Conservation (phyloP, 768 basidiomycete genomes). For the Psilocybe subaeruginosa region DNA sequence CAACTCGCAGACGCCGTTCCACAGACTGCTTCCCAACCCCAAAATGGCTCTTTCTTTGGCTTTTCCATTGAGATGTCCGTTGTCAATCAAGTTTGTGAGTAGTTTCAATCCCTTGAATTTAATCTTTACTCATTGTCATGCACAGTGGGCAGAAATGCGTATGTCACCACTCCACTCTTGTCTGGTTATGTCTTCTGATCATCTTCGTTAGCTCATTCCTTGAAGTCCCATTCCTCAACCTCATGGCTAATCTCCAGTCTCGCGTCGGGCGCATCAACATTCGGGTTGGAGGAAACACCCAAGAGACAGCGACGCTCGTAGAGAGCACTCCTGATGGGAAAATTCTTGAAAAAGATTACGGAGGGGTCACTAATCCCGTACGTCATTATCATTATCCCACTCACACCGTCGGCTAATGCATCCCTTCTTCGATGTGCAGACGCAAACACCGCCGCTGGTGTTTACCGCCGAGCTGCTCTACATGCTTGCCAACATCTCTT, state of each 20-base stretch:
- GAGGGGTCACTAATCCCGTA: conserved; percentile 23
- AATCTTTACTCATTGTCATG: background rate
- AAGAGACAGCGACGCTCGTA: conserved; percentile 64
- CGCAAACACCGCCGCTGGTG: conserved; percentile 68
- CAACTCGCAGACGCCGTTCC: conserved; percentile 43
- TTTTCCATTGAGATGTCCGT: conserved; percentile 82
- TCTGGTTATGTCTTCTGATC: background rate
- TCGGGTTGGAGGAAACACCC: conserved; percentile 80
- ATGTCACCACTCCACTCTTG: conserved; percentile 16
- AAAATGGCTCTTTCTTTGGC: conserved; percentile 51
- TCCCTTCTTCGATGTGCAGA: conserved; percentile 34
- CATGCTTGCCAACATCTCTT: conserved; percentile 64
- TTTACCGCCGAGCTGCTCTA: conserved; percentile 70
- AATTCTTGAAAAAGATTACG: conserved; percentile 28
- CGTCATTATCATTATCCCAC: background rate
- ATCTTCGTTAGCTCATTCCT: conserved; percentile 43
- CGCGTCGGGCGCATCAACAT: conserved; percentile 65
- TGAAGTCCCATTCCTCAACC: conserved; percentile 72
- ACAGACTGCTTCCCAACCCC: conserved; percentile 36
- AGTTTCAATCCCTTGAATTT: background rate
- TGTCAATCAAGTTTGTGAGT: conserved; percentile 62
- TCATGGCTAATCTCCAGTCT: conserved; percentile 68
- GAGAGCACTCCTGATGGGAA: conserved; percentile 41
- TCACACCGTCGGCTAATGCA: background rate
- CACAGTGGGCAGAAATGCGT: conserved; percentile 58